Evolutionary conservation across 202 grass and related monocot species (phyloP), one percentile per base, ranked within the genome.

Genomic region (Brachypodium distachyon): DNA sequence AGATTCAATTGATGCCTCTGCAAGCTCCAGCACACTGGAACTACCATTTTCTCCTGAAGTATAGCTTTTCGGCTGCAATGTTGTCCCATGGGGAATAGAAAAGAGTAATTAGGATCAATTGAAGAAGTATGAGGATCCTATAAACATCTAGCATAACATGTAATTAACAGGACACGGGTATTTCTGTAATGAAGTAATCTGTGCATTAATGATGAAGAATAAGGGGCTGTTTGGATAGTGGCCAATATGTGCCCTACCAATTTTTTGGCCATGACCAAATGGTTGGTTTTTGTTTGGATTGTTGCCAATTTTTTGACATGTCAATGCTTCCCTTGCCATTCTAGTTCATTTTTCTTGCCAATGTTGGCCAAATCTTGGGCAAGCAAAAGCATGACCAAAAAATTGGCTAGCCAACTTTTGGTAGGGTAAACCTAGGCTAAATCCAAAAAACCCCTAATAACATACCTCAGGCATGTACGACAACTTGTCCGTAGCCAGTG

Each of bases 1-100:
- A 75, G 84, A 90, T 88, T 92, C 91, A 62, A 89, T 12, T 40
- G 87, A 88, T 81, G 95, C 91, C 61, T 92, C 66, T 83, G 88
- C 82, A 84, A 98, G 86, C 58, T 94, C 26, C 7, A 98, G 55
- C 51, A 84, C 81, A 84, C 59, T 27, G 47, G 63, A 64, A 81
- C 40, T 77, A 28, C 61, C 56, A 77, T 59, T 80, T 19, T 12
- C 43, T 40, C 58, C 43, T 38, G 47, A 87, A 82, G 80, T 33
- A 37, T 87, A 77, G 33, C 7, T 79, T 67, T 82, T 86, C 59
- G 31, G 75, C 87, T 92, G 84, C 53, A 81, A 22, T 73, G 27
- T 70, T 77, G 26, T 40, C 26, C 17, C 60, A 67, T 62, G 52
- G 26, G 55, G 64, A 88, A 43, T 33, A 83, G 7, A 29, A 54